Base-by-base conservation (phyloP, 2,329 filamentous ascomycete genomes). In the Diaporthe batatas region DNA sequence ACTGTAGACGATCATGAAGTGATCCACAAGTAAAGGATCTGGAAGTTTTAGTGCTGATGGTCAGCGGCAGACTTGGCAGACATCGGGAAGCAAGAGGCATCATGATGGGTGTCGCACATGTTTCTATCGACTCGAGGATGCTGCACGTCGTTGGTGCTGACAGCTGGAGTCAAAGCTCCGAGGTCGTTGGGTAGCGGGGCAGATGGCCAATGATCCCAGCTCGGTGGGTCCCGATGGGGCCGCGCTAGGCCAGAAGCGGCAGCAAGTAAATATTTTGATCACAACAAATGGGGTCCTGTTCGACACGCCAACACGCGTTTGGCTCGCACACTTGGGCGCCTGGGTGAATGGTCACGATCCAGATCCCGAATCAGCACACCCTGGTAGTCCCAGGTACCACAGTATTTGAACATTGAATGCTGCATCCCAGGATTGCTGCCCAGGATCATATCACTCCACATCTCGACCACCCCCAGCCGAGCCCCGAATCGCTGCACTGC, bases 231-330 rank as follows among this genome's bases (percentile, higher is more conserved):
- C 16, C 18, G 3, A 23, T 23, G 68, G 68, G 68, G 16, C 44
- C 55, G 42, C 68, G 68, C 68, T 70, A 70, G 36, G 0, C 68
- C 55, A 12, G 10, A 18, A 51, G 7, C 3, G 55, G 68, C 7
- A 23, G 49, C 23, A 51, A 70, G 68, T 70, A 23, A 70, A 70
- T 62, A 70, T 70, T 70, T 62, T 70, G 68, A 62, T 62, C 23
- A 70, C 42, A 62, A 69, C 57, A 58, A 70, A 62, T 58, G 29
- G 68, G 18, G 55, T 18, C 18, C 36, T 18, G 44, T 34, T 54
- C 5, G 68, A 51, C 32, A 70, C 68, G 68, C 68, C 8, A 55
- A 51, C 32, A 70, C 68, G 68, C 68, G 68, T 70, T 53, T 39
- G 14, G 42, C 57, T 58, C 34, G 7, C n/a, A 18, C 21, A 8